Evolutionary conservation across 495 filamentous ascomycete genomes (phyloP), one percentile per base, ranked within the genome.

Genomic region (Xylaria acuta): DNA sequence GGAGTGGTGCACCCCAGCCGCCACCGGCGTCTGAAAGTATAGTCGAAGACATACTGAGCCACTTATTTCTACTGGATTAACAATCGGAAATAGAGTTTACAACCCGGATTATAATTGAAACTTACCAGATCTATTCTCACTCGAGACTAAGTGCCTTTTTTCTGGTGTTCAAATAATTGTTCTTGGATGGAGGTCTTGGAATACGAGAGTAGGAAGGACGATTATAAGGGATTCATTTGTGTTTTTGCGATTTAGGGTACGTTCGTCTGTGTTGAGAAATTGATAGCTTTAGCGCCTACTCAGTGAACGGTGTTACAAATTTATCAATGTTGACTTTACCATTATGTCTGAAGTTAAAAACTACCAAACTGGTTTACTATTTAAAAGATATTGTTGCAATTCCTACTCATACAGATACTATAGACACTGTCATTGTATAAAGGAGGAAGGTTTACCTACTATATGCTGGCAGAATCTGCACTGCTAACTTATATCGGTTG

Each of bases 81-180:
- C 12, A 32, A 47, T 47, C n/a, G n/a, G 88, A 18, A 20, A 5
- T 45, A 45, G 16, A 45, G 43, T 20, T 45, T 18, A 1, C 41
- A 0, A 43, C 14, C 41, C 41, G 12, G 14, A 18, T 4, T 43
- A 9, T 43, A 18, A 16, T 14, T 16, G 3, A 43, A 18, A 43
- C 41, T 18, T 20, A 5, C 5, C 5, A 45, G 16, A 45, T 45
- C 14, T 4, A 45, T 18, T 45, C 14, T 38, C 3, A 9, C 8
- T 38, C 8, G 36, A 38, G 36, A 38, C 8, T 9, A 38, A 38
- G 8, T 9, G 36, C 36, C 36, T 38, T 7, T 38, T 38, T 38
- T 38, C 36, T 9, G 1, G 36, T 9, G 8, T 38, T 9, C 8
- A 6, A 5, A 7, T 9, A 38, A 38, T 38, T 9, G 14, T 45